Evolutionary conservation across 441 rosid species (phyloP).

Genomic region (Euphorbia celastroides): DNA sequence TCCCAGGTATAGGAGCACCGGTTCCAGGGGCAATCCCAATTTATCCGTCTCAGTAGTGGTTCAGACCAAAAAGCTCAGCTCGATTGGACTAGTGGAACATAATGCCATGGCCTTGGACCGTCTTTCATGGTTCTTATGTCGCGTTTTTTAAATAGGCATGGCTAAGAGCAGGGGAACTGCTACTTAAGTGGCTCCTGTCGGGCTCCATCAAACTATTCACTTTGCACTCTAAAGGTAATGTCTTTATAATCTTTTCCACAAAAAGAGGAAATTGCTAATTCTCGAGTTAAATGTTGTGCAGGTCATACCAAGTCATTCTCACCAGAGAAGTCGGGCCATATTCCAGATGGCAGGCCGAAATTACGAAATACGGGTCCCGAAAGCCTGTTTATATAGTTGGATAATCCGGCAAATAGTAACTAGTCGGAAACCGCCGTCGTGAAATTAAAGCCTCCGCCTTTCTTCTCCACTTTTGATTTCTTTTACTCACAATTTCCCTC

Average conservation of each 20-base stretch:
- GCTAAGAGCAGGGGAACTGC: constrained; percentile 76
- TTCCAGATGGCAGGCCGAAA: constrained; percentile 4
- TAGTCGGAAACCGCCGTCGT: background rate
- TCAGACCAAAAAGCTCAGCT: constrained; percentile 71
- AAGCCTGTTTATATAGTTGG: background rate
- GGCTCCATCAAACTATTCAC: constrained; percentile 70
- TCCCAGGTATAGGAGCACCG: too few species aligned
- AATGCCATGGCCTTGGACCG: background rate
- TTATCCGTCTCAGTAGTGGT: constrained; percentile 65
- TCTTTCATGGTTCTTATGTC: background rate
- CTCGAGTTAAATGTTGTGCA: constrained; percentile 25
- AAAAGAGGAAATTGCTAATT: background rate
- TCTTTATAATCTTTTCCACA: constrained; percentile 9
- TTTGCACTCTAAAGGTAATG: constrained; percentile 81
- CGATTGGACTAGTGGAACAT: background rate
- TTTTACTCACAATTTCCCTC: background rate
- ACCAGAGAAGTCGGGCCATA: constrained; percentile 50
- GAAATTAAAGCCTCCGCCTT: background rate
- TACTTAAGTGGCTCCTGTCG: constrained; percentile 74
- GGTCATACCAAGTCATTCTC: constrained; percentile 68
- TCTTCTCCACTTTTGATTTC: background rate
- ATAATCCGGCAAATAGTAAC: background rate
- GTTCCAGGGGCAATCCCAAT: constrained; percentile 59
- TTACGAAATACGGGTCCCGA: too few species aligned
- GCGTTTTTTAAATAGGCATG: constrained; percentile 37